A percentile compares a stretch with the other conserved stretches of the same genome.
phyloP scores from a whole-genome alignment of 2,329 filamentous ascomycete species.

The Akanthomyces muscarius region DNA sequence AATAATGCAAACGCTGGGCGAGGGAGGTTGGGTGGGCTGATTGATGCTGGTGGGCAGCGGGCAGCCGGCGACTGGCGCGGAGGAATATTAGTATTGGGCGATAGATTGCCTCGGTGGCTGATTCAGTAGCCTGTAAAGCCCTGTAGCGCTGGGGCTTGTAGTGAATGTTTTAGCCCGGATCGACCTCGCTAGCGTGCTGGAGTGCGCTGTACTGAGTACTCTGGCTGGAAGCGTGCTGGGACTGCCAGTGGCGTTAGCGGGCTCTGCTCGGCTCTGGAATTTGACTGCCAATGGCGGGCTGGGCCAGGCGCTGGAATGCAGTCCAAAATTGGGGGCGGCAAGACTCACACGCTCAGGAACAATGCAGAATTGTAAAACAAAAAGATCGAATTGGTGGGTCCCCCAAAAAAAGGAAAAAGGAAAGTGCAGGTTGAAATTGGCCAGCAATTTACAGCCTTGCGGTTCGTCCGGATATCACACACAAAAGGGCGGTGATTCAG shows the following conservation, averaged over 20 bases:
- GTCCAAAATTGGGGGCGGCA: background rate
- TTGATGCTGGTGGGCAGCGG: background rate
- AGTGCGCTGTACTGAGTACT: background rate
- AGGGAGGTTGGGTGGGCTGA: slow-evolving; percentile 9
- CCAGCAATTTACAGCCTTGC: background rate
- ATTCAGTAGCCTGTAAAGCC: background rate
- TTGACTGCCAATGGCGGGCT: slow-evolving; percentile 1
- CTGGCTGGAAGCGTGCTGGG: too few relatives aligned
- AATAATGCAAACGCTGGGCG: slow-evolving; percentile 7
- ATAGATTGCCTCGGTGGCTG: background rate
- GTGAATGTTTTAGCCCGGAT: background rate
- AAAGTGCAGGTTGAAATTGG: background rate
- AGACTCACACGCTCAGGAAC: slow-evolving; percentile 6
- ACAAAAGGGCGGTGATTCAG: background rate
- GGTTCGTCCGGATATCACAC: background rate
- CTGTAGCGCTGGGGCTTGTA: background rate
- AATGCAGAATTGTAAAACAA: background rate
- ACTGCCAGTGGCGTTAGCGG: background rate
- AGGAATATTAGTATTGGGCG: background rate
- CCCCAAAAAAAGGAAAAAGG: background rate
- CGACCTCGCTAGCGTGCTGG: background rate
- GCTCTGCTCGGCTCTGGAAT: background rate
- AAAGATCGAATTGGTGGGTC: background rate
- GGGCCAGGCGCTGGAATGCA: slow-evolving; percentile 1
- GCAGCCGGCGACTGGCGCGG: slow-evolving; percentile 4